A percentile compares a stretch with the other conserved stretches of the same genome.
Conservation (phyloP, 2,329 filamentous ascomycete genomes). For the Monosporascus sp. region DNA sequence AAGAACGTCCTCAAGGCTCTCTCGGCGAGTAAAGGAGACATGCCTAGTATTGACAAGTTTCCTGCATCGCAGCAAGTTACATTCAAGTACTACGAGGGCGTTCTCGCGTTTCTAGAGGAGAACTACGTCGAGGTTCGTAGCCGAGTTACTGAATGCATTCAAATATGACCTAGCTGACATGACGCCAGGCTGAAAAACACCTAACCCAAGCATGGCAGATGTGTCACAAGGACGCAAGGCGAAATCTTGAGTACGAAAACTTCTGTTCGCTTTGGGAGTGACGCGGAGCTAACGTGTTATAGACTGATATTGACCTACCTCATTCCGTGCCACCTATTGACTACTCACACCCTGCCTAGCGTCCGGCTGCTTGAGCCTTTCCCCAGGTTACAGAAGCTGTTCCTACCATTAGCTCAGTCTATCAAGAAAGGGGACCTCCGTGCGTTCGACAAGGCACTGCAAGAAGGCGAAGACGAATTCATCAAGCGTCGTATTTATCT, state of each 20-base stretch:
- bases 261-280: not conserved
- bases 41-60: slow-evolving; percentile 74
- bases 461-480: slow-evolving; percentile 82
- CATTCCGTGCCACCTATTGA: slow-evolving; percentile 88
- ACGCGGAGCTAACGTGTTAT: slow-evolving; percentile 16
- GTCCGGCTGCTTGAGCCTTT: slow-evolving; percentile 65
- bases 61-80: slow-evolving; percentile 89
- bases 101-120: slow-evolving; percentile 91
- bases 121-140: slow-evolving; percentile 69
- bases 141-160: not conserved
- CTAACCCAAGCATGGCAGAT: slow-evolving; percentile 76
- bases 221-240: slow-evolving; percentile 66
- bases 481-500: slow-evolving; percentile 91
- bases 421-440: slow-evolving; percentile 79
- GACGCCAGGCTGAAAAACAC: slow-evolving; percentile 65
- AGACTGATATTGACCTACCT: slow-evolving; percentile 91
- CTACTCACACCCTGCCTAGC: slow-evolving; percentile 77
- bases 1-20: slow-evolving; percentile 86
- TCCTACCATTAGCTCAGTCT: slow-evolving; percentile 69
- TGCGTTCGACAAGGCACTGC: slow-evolving; percentile 77
- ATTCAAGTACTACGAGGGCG: slow-evolving; percentile 93
- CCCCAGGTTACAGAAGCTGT: slow-evolving; percentile 70
- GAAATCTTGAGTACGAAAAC: slow-evolving; percentile 70
- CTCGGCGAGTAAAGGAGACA: slow-evolving; percentile 69
- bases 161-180: slow-evolving; percentile 1